These are phyloP conservation scores for Suillus paluster DNA, from an alignment of 768 basidiomycete genomes.

Conservation along the genomic window DNA sequence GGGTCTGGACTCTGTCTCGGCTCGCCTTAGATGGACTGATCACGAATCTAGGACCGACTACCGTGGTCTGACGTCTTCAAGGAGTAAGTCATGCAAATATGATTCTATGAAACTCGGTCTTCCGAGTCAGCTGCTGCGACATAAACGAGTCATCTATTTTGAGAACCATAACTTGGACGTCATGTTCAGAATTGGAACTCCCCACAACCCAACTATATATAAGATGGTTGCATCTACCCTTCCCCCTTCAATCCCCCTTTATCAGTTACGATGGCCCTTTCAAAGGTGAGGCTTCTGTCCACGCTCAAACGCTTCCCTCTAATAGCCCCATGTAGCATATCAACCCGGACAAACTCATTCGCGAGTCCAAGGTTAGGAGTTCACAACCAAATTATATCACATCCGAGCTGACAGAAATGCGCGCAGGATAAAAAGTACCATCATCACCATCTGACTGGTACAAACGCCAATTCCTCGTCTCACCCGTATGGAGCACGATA, in stretches of 20 bases:
- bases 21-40: too few species aligned
- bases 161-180: too few species aligned
- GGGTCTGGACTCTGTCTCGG: too few species aligned
- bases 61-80: too few species aligned
- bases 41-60: too few species aligned
- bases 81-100: too few species aligned
- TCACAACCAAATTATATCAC: constrained; percentile 1
- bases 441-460: constrained; percentile 40
- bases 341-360: constrained; percentile 68
- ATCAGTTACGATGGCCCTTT: constrained; percentile 53
- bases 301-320: constrained; percentile 6
- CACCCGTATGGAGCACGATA: constrained; percentile 68
- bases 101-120: too few species aligned
- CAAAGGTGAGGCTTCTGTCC: constrained; percentile 46
- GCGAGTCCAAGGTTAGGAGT: constrained; percentile 51
- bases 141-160: too few species aligned
- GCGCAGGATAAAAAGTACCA: constrained; percentile 52
- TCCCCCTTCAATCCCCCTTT: constrained; percentile 5
- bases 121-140: too few species aligned
- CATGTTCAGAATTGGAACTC: too few species aligned
- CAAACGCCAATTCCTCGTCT: constrained; percentile 33
- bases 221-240: background rate
- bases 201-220: background rate
- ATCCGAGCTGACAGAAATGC: background rate
- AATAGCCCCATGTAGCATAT: constrained; percentile 55